Evolutionary conservation across 2,329 filamentous ascomycete genomes (phyloP).

Genomic region (Elsinoe perseae): DNA sequence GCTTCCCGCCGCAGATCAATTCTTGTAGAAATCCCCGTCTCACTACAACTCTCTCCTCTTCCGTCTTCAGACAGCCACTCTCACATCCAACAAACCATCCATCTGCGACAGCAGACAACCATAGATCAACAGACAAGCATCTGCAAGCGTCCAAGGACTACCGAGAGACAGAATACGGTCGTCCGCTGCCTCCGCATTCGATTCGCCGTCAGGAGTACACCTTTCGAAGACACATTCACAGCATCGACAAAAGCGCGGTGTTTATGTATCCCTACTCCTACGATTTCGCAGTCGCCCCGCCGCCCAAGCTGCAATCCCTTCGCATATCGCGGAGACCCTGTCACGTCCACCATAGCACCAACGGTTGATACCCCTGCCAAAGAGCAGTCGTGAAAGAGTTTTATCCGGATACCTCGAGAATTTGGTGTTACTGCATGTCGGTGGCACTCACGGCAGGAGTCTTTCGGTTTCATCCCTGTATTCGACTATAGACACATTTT

Average conservation of each 20-base stretch:
- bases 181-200: slow-evolving; percentile 12
- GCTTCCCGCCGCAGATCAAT: neutral
- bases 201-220: slow-evolving; percentile 1
- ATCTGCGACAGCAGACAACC: slow-evolving; percentile 8
- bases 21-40: slow-evolving; percentile 1
- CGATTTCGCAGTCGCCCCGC: slow-evolving; percentile 89
- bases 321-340: slow-evolving; percentile 90
- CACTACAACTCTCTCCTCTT: slow-evolving; percentile 3
- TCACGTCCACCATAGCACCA: slow-evolving; percentile 80
- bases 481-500: slow-evolving; percentile 6
- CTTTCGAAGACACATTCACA: neutral
- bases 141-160: neutral
- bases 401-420: slow-evolving; percentile 26
- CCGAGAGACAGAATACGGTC: slow-evolving; percentile 11
- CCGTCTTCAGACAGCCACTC: neutral
- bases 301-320: slow-evolving; percentile 94
- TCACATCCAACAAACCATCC: slow-evolving; percentile 5
- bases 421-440: slow-evolving; percentile 50
- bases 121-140: neutral
- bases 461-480: slow-evolving; percentile 2
- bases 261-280: slow-evolving; percentile 98
- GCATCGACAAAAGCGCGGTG: slow-evolving; percentile 32
- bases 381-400: slow-evolving; percentile 17
- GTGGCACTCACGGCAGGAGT: slow-evolving; percentile 31
- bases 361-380: slow-evolving; percentile 58